A percentile compares a stretch with the other conserved stretches of the same genome.
These are phyloP conservation scores for Apiospora saccharicola DNA, from an alignment of 2,329 filamentous ascomycete genomes.

Conservation along the genomic window DNA sequence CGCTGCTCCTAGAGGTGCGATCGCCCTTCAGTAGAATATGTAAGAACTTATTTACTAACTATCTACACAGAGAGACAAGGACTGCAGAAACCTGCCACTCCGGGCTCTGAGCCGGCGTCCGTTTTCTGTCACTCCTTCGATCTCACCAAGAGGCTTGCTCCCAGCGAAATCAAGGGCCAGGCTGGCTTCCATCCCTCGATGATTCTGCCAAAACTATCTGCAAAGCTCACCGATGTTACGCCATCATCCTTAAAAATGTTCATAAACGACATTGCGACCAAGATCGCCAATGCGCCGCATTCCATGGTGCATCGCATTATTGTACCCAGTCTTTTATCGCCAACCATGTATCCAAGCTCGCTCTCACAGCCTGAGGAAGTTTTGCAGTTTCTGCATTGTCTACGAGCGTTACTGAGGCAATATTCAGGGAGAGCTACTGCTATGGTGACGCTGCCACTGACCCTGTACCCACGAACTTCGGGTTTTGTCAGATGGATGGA, in stretches of 20 bases:
- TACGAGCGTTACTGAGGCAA: constrained; percentile 77
- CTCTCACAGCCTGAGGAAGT: constrained; percentile 75
- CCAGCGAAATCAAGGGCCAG: constrained; percentile 56
- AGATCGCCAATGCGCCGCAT: constrained; percentile 63
- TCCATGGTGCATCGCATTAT: constrained; percentile 79
- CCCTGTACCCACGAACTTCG: constrained; percentile 77
- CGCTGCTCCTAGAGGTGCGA: constrained; percentile 70
- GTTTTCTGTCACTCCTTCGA: constrained; percentile 78
- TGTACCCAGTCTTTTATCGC: constrained; percentile 85
- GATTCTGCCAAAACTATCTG: constrained; percentile 31
- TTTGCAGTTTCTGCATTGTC: constrained; percentile 80
- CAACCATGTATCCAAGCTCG: constrained; percentile 79
- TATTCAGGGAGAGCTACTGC: constrained; percentile 71
- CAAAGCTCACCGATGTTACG: constrained; percentile 33
- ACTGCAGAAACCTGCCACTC: constrained; percentile 32
- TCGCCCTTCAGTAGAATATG: background rate
- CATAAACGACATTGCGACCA: constrained; percentile 63
- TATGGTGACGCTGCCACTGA: constrained; percentile 79
- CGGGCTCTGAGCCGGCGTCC: constrained; percentile 34
- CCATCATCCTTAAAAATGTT: constrained; percentile 69
- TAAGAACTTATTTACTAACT: constrained; percentile 29
- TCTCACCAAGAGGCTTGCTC: constrained; percentile 68
- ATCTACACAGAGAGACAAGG: constrained; percentile 36
- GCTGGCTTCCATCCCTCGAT: constrained; percentile 58
- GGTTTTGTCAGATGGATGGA: constrained; percentile 89